Percentiles rank a stretch among this genome's conserved stretches.
These are phyloP conservation scores for Camelina laxa DNA, from an alignment of 345 rosid species.

Conservation along the genomic window DNA sequence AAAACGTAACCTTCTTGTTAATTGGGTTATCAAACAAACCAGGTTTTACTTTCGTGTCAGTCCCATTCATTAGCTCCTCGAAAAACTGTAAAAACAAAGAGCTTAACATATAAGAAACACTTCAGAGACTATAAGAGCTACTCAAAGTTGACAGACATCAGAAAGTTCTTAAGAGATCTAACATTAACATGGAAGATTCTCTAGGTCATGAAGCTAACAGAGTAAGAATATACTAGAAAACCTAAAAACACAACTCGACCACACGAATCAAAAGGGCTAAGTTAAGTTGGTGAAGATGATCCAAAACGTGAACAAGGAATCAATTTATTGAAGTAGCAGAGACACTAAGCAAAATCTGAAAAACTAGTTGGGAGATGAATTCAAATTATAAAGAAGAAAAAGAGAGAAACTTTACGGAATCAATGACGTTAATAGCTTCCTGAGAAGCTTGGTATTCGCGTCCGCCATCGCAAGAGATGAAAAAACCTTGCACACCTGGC, in stretches of 20 bases:
- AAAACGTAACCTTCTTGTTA: conserved; percentile 82
- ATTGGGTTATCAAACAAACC: conserved; percentile 56
- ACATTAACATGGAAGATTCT: not conserved
- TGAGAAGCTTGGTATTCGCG: conserved; percentile 85
- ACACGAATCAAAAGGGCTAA: conserved; percentile 6
- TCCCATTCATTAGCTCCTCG: conserved; percentile 75
- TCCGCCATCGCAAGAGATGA: conserved; percentile 93
- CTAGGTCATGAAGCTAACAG: not conserved
- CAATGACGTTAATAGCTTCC: conserved; percentile 84
- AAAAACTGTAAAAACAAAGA: conserved; percentile 57
- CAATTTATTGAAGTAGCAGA: not conserved
- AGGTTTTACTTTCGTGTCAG: conserved; percentile 45
- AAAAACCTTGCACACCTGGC: conserved; percentile 90
- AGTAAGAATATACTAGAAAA: not conserved
- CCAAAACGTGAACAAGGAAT: not conserved
- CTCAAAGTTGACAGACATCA: conserved; percentile 7
- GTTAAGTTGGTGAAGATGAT: not conserved
- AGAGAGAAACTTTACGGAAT: conserved; percentile 59
- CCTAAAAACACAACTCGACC: not conserved
- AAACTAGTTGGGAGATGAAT: conserved; percentile 11
- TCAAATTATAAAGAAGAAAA: not conserved
- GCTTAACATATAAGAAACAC: conserved; percentile 8
- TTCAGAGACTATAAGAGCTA: conserved; percentile 5
- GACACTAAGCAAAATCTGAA: conserved; percentile 13
- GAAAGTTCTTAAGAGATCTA: not conserved